phyloP scores from a whole-genome alignment of 108 stramenopile species.

The Aurantiochytrium sp. region DNA sequence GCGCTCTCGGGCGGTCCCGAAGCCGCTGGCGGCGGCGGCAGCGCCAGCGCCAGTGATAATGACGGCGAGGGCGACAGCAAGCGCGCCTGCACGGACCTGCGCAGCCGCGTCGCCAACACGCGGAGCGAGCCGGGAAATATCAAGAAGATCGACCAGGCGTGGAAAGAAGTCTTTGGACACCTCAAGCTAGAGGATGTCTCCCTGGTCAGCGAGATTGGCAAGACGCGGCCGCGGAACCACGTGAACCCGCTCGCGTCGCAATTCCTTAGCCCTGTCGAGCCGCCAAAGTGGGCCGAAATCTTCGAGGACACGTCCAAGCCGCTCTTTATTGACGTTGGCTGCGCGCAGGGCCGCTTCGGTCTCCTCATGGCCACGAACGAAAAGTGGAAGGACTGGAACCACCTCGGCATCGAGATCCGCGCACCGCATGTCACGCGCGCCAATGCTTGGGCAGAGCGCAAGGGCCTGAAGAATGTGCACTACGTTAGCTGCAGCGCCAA shows the following conservation, averaged over 20 bases:
- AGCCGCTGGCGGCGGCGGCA: too few species aligned
- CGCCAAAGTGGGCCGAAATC: not conserved
- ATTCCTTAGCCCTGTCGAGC: not conserved
- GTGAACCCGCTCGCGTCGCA: constrained; percentile 1
- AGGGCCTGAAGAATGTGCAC: not conserved
- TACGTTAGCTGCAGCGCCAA: constrained; percentile 11
- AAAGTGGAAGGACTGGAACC: constrained; percentile 14
- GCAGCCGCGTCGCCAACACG: not conserved
- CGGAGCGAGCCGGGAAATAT: not conserved
- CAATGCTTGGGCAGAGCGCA: not conserved
- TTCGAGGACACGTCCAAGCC: not conserved
- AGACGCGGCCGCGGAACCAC: not conserved
- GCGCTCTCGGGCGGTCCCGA: too few species aligned
- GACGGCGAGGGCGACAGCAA: not conserved
- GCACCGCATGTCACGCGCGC: not conserved
- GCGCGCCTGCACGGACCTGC: not conserved
- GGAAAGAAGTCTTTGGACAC: not conserved
- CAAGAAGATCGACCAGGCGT: constrained; percentile 13
- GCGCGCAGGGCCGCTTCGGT: constrained; percentile 8
- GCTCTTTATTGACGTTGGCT: not conserved
- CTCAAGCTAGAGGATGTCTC: not conserved
- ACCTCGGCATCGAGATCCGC: constrained; percentile 4
- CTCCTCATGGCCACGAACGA: not conserved
- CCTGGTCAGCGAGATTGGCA: not conserved
- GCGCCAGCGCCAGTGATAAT: not conserved